phyloP scores from a whole-genome alignment of 768 basidiomycete species.

The Cyclocybe aegerita region DNA sequence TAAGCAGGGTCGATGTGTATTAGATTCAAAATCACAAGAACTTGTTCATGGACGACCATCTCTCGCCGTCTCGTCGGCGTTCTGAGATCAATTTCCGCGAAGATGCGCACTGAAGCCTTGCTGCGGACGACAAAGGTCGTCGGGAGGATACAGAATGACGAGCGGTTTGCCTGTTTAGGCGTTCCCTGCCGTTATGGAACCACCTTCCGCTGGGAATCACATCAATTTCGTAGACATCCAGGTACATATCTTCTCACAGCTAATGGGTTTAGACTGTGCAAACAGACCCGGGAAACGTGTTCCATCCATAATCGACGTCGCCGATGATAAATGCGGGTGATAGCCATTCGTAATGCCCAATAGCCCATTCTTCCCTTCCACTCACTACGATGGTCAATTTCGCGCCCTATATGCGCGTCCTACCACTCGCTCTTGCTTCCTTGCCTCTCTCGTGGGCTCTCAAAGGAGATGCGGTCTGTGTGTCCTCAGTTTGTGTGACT shows the following conservation, averaged over 20 bases:
- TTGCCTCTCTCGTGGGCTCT: constrained; percentile 15
- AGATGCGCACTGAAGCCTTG: no score
- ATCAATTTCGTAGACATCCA: neutral
- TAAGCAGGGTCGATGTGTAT: constrained; percentile 3
- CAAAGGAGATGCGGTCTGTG: constrained; percentile 47
- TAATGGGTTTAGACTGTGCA: neutral
- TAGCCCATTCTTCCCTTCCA: neutral
- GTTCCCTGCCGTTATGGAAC: no score
- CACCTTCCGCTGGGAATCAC: neutral
- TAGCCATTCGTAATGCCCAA: neutral
- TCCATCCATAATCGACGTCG: neutral
- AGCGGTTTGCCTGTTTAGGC: no score
- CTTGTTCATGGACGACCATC: neutral
- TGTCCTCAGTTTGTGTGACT: constrained; percentile 43
- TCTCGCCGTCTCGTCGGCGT: no score
- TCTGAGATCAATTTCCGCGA: no score
- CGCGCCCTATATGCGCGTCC: constrained; percentile 16
- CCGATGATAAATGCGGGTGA: neutral
- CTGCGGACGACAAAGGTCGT: no score
- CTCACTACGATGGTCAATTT: constrained; percentile 6
- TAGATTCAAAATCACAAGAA: neutral
- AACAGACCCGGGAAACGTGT: constrained; percentile 11
- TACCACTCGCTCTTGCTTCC: constrained; percentile 10
- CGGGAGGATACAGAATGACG: no score
- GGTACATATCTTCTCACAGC: constrained; percentile 9